Percentiles rank a stretch among this genome's conserved stretches.
phyloP scores from a whole-genome alignment of 148 eudicot species.

The Rhododendron mucronatum region DNA sequence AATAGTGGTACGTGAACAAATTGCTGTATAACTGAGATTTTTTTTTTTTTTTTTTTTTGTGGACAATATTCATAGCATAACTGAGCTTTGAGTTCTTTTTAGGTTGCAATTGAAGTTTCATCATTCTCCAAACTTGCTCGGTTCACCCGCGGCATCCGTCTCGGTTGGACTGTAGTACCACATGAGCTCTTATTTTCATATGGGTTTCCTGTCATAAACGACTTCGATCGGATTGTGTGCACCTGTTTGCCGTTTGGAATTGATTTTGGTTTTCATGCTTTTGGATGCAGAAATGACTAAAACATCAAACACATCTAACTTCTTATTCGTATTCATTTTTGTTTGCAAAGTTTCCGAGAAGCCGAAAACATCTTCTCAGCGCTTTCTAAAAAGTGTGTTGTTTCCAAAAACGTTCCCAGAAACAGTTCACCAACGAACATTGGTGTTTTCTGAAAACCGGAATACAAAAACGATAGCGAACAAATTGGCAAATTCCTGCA shows the following conservation, averaged over 20 bases:
- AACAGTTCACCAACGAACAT: neutral
- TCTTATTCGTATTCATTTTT: neutral
- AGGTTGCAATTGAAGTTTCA: constrained; percentile 87
- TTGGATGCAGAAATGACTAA: neutral
- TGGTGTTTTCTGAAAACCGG: neutral
- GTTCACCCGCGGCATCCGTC: constrained; percentile 78
- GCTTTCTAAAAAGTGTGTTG: neutral
- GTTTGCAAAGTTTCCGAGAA: neutral
- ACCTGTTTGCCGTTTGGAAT: constrained; percentile 14
- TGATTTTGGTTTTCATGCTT: neutral
- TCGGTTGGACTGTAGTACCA: constrained; percentile 88
- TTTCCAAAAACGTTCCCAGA: neutral
- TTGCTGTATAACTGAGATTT: too few relatives aligned
- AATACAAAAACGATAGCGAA: neutral
- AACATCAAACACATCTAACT: neutral
- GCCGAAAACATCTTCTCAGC: neutral
- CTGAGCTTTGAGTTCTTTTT: neutral
- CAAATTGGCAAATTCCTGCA: neutral
- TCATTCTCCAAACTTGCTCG: constrained; percentile 86
- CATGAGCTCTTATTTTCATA: constrained; percentile 52
- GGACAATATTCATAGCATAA: neutral
- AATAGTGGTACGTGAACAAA: neutral
- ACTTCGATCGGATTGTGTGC: constrained; percentile 40
- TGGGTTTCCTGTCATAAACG: constrained; percentile 48
- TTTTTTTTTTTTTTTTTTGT: too few relatives aligned